Base-by-base conservation (phyloP, 108 stramenopile genomes). In the Chaetoceros tenuissimus region DNA sequence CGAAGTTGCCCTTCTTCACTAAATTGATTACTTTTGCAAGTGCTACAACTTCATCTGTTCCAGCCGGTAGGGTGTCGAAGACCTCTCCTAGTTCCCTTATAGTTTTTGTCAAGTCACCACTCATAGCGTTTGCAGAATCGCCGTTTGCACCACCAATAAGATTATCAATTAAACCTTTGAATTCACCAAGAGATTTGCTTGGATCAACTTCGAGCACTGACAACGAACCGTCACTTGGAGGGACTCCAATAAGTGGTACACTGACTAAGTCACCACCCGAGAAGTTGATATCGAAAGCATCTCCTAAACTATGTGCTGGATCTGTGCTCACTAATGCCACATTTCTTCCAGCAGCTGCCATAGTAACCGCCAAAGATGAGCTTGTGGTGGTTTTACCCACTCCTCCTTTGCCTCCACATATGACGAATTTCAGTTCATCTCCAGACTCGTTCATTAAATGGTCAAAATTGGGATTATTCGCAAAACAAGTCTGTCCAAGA, bases 261-360 rank as follows among this genome's bases (percentile, higher is more conserved):
- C 82, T 76, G 23, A 81, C 44, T 48, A 92, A 51, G 7, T 70
- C 56, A 24, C 90, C 90, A 7, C 86, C 86, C 8, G 58, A 31
- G 26, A 92, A 49, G 49, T 90, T 73, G 60, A 87, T 80, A 51
- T 82, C 84, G 18, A 94, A 57, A 5, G 95, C 97, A 80, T 97
- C 97, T n/a, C 93, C 94, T 25, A 97, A 55, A 57, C 87, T 90
- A 69, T 97, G 97, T 13, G 97, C 97, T 26, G 97, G 97, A 63
- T 97, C 97, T 8, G 97, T 97, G 55, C 87, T 90, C 24, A 97
- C 86, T 17, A 97, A 48, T 3, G 80, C 88, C 2, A 90, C 92
- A 22, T 85, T 85, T 57, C 79, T 85, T 20, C 97, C 97, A 26
- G 74, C 50, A 29, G 82, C 76, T 2, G 91, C 91, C 81, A 96